These are phyloP conservation scores for Colletotrichum destructivum DNA, from an alignment of 2,329 filamentous ascomycete species.

Conservation along the genomic window DNA sequence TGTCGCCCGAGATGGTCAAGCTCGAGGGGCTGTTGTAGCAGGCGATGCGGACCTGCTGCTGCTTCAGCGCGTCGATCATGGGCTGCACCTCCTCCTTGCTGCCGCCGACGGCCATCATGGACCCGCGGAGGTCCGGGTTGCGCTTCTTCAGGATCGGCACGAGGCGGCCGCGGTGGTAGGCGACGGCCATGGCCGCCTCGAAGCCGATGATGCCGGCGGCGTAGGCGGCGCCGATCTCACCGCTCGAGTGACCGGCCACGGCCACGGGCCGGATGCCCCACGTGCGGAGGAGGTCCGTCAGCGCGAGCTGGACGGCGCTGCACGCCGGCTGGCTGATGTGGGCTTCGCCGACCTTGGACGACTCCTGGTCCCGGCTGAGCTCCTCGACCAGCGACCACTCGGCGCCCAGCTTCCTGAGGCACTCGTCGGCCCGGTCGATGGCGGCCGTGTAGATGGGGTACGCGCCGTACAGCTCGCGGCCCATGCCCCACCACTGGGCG, in stretches of 20 bases:
- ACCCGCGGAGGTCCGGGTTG: slow-evolving; percentile 58
- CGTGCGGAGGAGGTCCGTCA: slow-evolving; percentile 60
- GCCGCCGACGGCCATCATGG: slow-evolving; percentile 71
- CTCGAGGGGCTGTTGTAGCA: slow-evolving; percentile 69
- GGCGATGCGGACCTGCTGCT: slow-evolving; percentile 49
- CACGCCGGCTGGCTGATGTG: slow-evolving; percentile 61
- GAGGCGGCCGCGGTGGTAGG: slow-evolving; percentile 65
- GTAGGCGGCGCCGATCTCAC: slow-evolving; percentile 65
- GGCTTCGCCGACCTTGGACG: slow-evolving; percentile 55
- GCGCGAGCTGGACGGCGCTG: slow-evolving; percentile 64
- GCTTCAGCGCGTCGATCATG: slow-evolving; percentile 60
- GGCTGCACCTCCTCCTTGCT: slow-evolving; percentile 59
- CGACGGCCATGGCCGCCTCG: slow-evolving; percentile 62
- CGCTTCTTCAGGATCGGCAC: slow-evolving; percentile 58
- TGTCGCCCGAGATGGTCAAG: slow-evolving; percentile 61
- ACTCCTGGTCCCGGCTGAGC: slow-evolving; percentile 52
- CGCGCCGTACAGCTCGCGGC: slow-evolving; percentile 46
- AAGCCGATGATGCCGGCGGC: slow-evolving; percentile 55
- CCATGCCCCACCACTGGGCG: slow-evolving; percentile 47
- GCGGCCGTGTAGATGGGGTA: slow-evolving; percentile 55
- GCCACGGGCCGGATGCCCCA: slow-evolving; percentile 58
- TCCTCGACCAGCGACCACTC: slow-evolving; percentile 57
- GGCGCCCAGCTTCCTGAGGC: slow-evolving; percentile 52
- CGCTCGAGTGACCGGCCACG: slow-evolving; percentile 63
- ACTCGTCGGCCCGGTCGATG: slow-evolving; percentile 51